Evolutionary conservation across 805 yeast genomes (phyloP), one percentile per base, ranked within the genome.

Genomic region (Candida railenensis): DNA sequence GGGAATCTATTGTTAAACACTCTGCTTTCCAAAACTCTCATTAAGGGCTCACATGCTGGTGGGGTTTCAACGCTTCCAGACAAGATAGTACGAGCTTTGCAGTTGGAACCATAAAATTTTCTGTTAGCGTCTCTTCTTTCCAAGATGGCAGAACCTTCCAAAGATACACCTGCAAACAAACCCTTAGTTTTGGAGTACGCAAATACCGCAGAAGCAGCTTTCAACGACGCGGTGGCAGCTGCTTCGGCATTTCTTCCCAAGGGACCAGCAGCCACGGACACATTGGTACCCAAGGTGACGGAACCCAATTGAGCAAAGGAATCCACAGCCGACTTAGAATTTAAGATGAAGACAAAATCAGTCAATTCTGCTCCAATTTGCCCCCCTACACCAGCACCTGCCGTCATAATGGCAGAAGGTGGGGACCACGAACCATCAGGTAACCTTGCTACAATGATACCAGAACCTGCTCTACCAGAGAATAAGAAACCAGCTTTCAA

Each of bases 371-470:
- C 91, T 37, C 99, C 99, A 53, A 94, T 81, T 71, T 90, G 95
- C 38, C 99, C 99, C 49, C 99, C 99, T 4, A 94, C 97, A 59
- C 99, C 98, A 3, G 97, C 98, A 57, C 98, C 99, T 2, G 96
- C 98, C 19, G 97, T 88, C 44, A 82, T 85, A 53, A 94, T 85
- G 8, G 97, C 99, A 2, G 96, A 85, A 1, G 99, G 99, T 2
- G 97, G 96, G 12, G 97, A 90, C 99, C 99, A 92, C 0, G 87
- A 68, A 0, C 97, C 98, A 66, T 94, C 98, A 2, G 95, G 95
- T 42, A 94, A 75, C 49, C 97, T 74, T 3, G 97, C 96, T 21
- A 92, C 95, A 50, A 92, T 87, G 32, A 92, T 88, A 53, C 99
- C 99, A 1, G 96, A 88, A 21, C 99, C 99, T 0, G 97, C 98